A percentile compares a stretch with the other conserved stretches of the same genome.
Evolutionary conservation across 2,329 filamentous ascomycete genomes (phyloP).

Genomic region (Phaeosphaeriaceae sp.): DNA sequence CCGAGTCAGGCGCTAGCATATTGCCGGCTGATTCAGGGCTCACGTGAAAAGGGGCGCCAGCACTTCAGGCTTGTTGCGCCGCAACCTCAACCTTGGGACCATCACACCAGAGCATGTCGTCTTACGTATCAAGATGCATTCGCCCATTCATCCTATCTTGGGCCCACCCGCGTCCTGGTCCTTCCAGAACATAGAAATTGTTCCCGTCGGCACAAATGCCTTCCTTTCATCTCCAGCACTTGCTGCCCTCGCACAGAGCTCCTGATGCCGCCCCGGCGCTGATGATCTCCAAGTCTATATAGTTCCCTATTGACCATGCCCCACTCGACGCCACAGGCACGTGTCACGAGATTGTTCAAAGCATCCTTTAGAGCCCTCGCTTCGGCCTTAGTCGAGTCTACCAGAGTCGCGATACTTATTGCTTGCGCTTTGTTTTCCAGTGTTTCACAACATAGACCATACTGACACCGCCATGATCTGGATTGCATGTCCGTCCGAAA

Average conservation of each 20-base stretch:
- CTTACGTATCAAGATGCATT: constrained; percentile 33
- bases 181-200: constrained; percentile 10
- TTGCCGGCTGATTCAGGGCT: constrained; percentile 28
- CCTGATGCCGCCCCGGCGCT: constrained; percentile 16
- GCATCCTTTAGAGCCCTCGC: background rate
- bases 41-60: constrained; percentile 40
- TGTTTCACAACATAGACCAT: constrained; percentile 11
- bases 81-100: constrained; percentile 19
- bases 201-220: constrained; percentile 8
- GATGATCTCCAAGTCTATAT: constrained; percentile 32
- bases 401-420: background rate
- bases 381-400: background rate
- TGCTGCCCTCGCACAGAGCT: constrained; percentile 30
- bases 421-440: background rate
- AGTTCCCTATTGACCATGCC: constrained; percentile 22
- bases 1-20: constrained; percentile 40
- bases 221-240: constrained; percentile 30
- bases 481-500: constrained; percentile 8
- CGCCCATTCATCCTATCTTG: constrained; percentile 19
- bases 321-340: background rate
- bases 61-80: constrained; percentile 8
- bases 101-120: constrained; percentile 10
- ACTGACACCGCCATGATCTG: background rate
- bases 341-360: background rate
- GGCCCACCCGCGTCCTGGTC: constrained; percentile 7